Conservation (phyloP, 371 early-diverging fungal species). For the Conidiobolus incongruus region DNA sequence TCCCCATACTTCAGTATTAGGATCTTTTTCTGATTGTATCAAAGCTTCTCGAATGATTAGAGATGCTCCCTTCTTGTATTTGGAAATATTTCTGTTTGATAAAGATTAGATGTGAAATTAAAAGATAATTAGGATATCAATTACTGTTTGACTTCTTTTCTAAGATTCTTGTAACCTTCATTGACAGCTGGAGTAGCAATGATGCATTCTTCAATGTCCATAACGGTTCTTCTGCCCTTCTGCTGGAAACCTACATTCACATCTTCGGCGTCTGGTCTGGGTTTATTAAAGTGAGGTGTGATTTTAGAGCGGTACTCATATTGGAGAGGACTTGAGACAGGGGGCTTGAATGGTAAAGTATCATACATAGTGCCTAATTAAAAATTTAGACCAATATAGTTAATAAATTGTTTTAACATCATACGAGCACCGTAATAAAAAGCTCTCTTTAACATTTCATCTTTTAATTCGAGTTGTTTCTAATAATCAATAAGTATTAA, state of each 20-base stretch:
- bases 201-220: conserved; percentile 37
- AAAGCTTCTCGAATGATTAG: conserved; percentile 23
- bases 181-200: conserved; percentile 29
- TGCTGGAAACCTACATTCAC: conserved; percentile 26
- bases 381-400: too few relatives aligned
- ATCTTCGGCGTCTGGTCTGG: conserved; percentile 7
- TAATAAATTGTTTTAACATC: too few relatives aligned
- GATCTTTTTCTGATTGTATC: conserved; percentile 7
- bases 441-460: conserved; percentile 16
- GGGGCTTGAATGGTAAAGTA: background rate
- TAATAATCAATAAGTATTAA: too few relatives aligned
- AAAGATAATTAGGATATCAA: too few relatives aligned
- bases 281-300: conserved; percentile 29
- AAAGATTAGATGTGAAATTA: too few relatives aligned
- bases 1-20: conserved; percentile 5
- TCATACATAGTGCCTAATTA: too few relatives aligned
- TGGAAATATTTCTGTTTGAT: conserved; percentile 14
- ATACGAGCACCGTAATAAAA: conserved; percentile 12
- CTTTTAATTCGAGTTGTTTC: conserved; percentile 28
- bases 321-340: conserved; percentile 15
- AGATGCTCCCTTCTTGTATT: conserved; percentile 24
- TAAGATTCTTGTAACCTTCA: conserved; percentile 9
- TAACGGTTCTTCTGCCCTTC: conserved; percentile 20
- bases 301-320: conserved; percentile 34
- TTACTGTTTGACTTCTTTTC: background rate